Evolutionary conservation across 768 basidiomycete genomes (phyloP).

Genomic region (Chalciporus sphaerocephalus): DNA sequence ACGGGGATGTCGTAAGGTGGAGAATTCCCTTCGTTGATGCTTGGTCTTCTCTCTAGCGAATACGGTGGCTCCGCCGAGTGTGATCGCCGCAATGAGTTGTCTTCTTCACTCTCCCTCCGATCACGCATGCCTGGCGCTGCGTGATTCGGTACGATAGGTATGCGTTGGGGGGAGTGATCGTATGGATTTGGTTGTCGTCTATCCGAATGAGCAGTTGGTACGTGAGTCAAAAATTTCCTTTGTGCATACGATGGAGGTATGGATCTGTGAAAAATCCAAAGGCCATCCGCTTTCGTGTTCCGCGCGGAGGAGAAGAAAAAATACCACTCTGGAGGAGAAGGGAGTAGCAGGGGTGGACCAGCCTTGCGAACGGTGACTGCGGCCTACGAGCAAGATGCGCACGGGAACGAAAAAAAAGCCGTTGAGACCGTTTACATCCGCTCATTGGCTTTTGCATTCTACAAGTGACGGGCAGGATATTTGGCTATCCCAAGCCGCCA

Average conservation of each 20-base stretch:
- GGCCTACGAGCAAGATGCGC: conserved; percentile 15
- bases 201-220: conserved; percentile 12
- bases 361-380: conserved; percentile 4
- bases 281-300: conserved; percentile 22
- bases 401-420: conserved; percentile 30
- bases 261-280: conserved; percentile 14
- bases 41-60: conserved; percentile 14
- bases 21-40: conserved; percentile 13
- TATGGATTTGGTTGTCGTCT: conserved; percentile 17
- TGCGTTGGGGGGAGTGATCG: conserved; percentile 19
- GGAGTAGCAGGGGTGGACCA: conserved; percentile 5
- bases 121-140: conserved; percentile 14
- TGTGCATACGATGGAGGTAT: conserved; percentile 13
- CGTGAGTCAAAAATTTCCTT: conserved; percentile 15
- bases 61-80: conserved; percentile 10
- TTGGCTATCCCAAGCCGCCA: neutral
- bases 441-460: conserved; percentile 21
- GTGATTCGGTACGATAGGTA: conserved; percentile 18
- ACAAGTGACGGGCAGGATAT: conserved; percentile 15
- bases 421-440: conserved; percentile 30
- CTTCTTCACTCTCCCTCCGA: conserved; percentile 46
- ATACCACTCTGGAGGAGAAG: conserved; percentile 10
- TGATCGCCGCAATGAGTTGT: conserved; percentile 36
- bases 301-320: conserved; percentile 3
- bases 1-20: conserved; percentile 13